Conservation (phyloP, 306 rosid species). For the Rosa rugosa region DNA sequence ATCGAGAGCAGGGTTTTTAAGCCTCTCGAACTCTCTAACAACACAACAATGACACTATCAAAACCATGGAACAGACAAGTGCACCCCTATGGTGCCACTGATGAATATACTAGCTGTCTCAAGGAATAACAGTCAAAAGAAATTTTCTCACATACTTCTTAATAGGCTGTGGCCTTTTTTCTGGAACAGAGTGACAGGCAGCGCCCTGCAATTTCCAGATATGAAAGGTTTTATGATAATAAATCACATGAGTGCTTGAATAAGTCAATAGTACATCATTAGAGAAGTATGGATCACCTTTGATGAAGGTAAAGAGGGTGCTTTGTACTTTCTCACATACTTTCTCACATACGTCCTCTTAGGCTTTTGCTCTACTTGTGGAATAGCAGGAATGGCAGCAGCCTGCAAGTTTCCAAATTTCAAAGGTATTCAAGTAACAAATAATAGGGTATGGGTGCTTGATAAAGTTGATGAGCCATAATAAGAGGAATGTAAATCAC, state of each 20-base stretch:
- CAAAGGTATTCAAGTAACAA: conserved; percentile 12
- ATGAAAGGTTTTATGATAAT: conserved; percentile 13
- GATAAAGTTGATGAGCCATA: conserved; percentile 10
- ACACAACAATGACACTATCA: conserved; percentile 7
- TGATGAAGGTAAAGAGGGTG: conserved; percentile 32
- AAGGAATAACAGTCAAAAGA: background rate
- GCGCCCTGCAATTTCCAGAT: conserved; percentile 51
- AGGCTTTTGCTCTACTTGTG: conserved; percentile 41
- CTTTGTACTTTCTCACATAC: conserved; percentile 38
- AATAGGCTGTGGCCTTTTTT: conserved; percentile 41
- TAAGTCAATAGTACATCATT: conserved; percentile 4
- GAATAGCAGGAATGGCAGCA: conserved; percentile 22
- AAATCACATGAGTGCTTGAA: conserved; percentile 18
- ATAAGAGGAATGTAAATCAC: conserved; percentile 36
- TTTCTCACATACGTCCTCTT: conserved; percentile 44
- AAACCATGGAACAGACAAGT: background rate
- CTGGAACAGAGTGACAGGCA: conserved; percentile 25
- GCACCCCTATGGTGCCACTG: background rate
- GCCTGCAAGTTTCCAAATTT: conserved; percentile 51
- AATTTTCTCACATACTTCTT: conserved; percentile 42
- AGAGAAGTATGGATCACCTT: conserved; percentile 52
- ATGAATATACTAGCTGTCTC: background rate
- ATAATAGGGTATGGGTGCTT: conserved; percentile 15
- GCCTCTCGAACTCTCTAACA: conserved; percentile 12
- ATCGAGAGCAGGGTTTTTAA: conserved; percentile 32